These are phyloP conservation scores for Barnettozyma vustinii DNA, from an alignment of 805 yeast species.

Conservation along the genomic window DNA sequence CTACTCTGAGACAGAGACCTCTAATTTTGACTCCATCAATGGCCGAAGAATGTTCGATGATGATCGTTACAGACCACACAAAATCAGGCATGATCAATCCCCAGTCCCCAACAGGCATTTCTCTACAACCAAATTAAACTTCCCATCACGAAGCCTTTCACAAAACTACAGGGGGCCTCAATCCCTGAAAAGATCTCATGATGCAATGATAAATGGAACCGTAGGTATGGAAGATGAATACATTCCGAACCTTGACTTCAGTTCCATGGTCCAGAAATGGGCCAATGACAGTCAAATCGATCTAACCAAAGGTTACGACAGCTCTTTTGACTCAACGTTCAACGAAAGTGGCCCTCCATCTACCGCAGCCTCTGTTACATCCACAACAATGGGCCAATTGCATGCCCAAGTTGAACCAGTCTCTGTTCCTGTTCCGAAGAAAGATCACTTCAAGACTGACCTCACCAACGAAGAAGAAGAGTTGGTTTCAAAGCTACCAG, in stretches of 20 bases:
- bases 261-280: slow-evolving; percentile 46
- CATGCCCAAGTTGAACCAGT: slow-evolving; percentile 34
- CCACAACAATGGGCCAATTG: slow-evolving; percentile 23
- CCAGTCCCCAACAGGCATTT: slow-evolving; percentile 2
- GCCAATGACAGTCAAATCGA: slow-evolving; percentile 8
- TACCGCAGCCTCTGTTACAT: slow-evolving; percentile 10
- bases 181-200: slow-evolving; percentile 5
- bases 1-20: slow-evolving; percentile 61
- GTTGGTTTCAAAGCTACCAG: slow-evolving; percentile 37
- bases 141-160: slow-evolving; percentile 13
- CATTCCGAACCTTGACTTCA: slow-evolving; percentile 64
- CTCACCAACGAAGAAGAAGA: slow-evolving; percentile 26
- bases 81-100: slow-evolving; percentile 3
- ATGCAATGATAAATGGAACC: neutral
- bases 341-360: slow-evolving; percentile 14
- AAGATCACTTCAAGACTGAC: slow-evolving; percentile 3
- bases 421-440: slow-evolving; percentile 27
- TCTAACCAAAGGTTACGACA: slow-evolving; percentile 4
- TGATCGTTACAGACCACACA: slow-evolving; percentile 42
- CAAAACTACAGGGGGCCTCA: slow-evolving; percentile 14
- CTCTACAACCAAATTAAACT: slow-evolving; percentile 2
- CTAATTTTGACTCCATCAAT: slow-evolving; percentile 49
- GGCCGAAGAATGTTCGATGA: slow-evolving; percentile 53
- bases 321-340: slow-evolving; percentile 17
- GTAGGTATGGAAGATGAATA: slow-evolving; percentile 70